Evolutionary conservation across 805 yeast species (phyloP), one percentile per base, ranked within the genome.

Genomic region (Sugiyamaella valdiviana): DNA sequence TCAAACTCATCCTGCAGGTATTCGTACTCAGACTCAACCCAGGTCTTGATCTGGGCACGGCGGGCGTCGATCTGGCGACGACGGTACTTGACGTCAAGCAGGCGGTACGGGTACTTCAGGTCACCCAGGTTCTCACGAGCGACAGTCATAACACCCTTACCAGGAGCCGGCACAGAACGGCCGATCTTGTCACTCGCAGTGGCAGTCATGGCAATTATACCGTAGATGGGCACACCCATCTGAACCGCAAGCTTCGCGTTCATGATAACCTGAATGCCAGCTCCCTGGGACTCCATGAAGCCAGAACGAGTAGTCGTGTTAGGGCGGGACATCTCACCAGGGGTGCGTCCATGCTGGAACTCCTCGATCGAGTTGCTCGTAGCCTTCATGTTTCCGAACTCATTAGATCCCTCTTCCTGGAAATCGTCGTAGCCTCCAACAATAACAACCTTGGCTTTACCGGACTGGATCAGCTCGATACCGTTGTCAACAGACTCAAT

Each of bases 371-470:
- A 76, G 72, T 91, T 88, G 24, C 96, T 85, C 40, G 99, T 93
- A 42, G 99, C 99, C 63, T 90, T 90, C 99, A 93, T 93, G 76
- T 93, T 93, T 62, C 87, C 99, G 70, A 93, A 93, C 71, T 93
- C 99, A 63, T 80, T 85, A 51, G 97, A 89, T 59, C 98, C 97
- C 73, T 93, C 99, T 73, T 93, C 99, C 72, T 89, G 96, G 91
- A 93, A 90, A 65, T 93, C 99, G 75, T 93, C 99, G 69, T 86
- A 89, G 73, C 99, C 99, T 78, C 99, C 99, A 61, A 91, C 97
- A 63, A 93, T 76, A 70, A 93, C 88, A 61, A 93, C 81, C 79
- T 88, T 89, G 50, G 99, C 99, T 71, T 90, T 88, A 59, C 96
- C 96, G 44, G 89, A 74, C 60, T 87, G 71, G 62, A 93, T 89